A percentile compares a stretch with the other conserved stretches of the same genome.
Conservation (phyloP, 73 alveolate species). For the Paramecium primaurelia region DNA sequence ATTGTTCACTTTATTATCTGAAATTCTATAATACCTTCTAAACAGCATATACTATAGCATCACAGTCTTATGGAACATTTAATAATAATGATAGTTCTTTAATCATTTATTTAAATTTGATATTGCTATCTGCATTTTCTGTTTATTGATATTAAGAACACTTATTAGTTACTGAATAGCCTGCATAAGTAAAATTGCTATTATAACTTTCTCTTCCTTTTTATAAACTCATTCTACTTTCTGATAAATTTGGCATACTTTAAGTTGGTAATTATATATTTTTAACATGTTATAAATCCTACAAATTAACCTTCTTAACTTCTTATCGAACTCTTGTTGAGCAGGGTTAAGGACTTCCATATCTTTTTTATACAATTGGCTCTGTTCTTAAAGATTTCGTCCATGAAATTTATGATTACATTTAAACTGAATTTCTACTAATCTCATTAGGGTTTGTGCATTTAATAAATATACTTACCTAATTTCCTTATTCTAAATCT, state of each 20-base stretch:
- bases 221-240: background rate
- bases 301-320: background rate
- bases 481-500: background rate
- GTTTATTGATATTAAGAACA: background rate
- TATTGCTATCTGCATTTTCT: background rate
- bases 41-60: background rate
- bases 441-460: background rate
- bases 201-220: constrained; percentile 15
- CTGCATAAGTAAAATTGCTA: background rate
- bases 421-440: background rate
- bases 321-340: background rate
- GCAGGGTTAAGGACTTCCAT: background rate
- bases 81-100: background rate
- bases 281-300: background rate
- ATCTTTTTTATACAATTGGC: background rate
- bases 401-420: background rate
- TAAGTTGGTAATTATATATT: background rate
- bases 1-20: background rate
- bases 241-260: background rate
- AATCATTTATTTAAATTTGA: background rate
- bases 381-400: background rate
- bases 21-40: background rate
- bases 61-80: background rate
- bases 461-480: background rate
- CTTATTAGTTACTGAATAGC: background rate